Evolutionary conservation across 768 basidiomycete species (phyloP), one percentile per base, ranked within the genome.

Genomic region (Filobasidium floriforme): DNA sequence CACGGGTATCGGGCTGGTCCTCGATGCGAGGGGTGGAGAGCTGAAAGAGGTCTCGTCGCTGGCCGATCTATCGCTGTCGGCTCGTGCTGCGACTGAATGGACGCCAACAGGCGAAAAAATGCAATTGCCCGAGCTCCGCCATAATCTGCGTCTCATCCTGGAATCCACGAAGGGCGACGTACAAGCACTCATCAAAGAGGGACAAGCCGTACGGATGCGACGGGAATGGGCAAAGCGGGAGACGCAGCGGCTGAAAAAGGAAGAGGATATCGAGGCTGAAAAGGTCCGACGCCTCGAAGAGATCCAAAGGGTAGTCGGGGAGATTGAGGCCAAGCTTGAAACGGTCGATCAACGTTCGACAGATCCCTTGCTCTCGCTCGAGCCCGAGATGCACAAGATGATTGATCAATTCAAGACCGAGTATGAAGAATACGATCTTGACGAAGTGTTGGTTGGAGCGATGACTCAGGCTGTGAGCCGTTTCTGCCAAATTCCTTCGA

Each of bases 1-100:
- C 41, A 73, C 85, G 1, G 85, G 86, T 7, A 76, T 92, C 59
- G 96, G 92, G 1, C 85, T 88, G 73, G 92, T 99, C 44, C 90
- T 97, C 65, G 96, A 99, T 79, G 90, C 93, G 19, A 89, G 91
- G 22, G 92, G 96, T 29, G 89, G 90, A 64, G 89, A 89, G 89
- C 87, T 87, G n/a, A 84, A 88, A 40, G 91, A 97, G 80, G 86
- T 94, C 26, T 83, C 88, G 4, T 92, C 92, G 1, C 76, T 98
- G 59, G 85, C 91, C 14, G 87, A 91, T 49, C 80, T 92, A 83
- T 71, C 88, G 83, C 66, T 85, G 85, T 77, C 77, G 3, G 71
- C 72, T 1, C 59, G 57, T 9, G 41, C 64, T 44, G 28, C 41
- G 3, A 59, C 64, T 10, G 51, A 61, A 29, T 96, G 92, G 92